Evolutionary conservation across 768 basidiomycete species (phyloP), one percentile per base, ranked within the genome.

Genomic region (Kwoniella pini): DNA sequence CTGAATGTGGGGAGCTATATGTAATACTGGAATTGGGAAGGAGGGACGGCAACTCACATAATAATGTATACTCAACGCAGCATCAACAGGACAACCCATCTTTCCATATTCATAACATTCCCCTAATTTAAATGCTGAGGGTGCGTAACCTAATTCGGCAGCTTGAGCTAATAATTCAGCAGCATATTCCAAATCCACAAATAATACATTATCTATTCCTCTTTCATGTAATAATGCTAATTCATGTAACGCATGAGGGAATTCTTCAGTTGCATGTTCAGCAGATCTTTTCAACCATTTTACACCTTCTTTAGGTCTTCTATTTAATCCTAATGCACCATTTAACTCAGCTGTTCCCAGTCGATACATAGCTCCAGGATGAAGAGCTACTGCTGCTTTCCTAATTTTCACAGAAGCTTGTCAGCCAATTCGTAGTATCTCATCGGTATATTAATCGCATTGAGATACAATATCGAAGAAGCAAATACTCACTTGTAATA

Each of bases 41-140:
- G n/a, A n/a, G 15, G 33, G 33, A 36, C 33, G 22, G 19, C 28
- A 51, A 61, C 89, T 76, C 79, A 95, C 93, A 78, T 99, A 98
- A 79, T 98, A 98, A 80, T 99, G 96, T 70, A 99, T 99, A 45
- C 91, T 95, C 57, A 99, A 82, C 27, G 96, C 96, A 0, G 94
- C 86, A 76, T 99, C 96, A 76, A 93, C 90, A 17, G 96, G 96
- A 72, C 96, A 98, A 9, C 93, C 94, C 86, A 97, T 88, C 82
- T 91, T 94, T 33, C 96, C 96, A 78, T 98, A 99, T 81, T 99
- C 96, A 78, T 99, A 99, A 78, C 94, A 97, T 80, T 98, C 95
- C 24, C 96, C 96, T 57, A 98, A 81, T 61, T 91, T 87, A 80
- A 93, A 91, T 30, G 96, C 96, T 65, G 90, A 93, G 17, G 95